Evolutionary conservation across 2,329 filamentous ascomycete genomes (phyloP), one percentile per base, ranked within the genome.

Genomic region (Ascochyta koolunga): DNA sequence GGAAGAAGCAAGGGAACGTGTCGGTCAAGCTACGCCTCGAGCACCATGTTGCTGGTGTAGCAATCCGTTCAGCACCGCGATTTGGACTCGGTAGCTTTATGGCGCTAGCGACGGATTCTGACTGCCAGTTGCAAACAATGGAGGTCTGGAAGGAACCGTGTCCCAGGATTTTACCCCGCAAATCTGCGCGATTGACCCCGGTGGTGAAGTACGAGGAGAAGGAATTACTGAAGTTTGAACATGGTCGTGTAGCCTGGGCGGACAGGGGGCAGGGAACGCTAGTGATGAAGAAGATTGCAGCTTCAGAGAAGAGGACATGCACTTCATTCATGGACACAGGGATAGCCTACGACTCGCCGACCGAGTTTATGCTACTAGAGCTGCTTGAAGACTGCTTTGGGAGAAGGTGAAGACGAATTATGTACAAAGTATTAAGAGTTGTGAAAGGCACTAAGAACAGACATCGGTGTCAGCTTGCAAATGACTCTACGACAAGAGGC

Each of bases 41-140:
- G 18, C 54, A 59, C 19, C 27, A 38, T 2, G 51, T 64, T 33
- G 61, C 59, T 6, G 40, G 55, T 1, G 49, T 49, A 10, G 54
- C 56, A 19, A 51, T 55, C 1, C 15, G 58, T 8, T 45, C 44
- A 2, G 33, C 29, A 8, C 50, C 46, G 10, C 51, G 52, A 15
- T 61, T 68, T 29, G 65, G 66, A 3, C 32, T 67, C 13, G 50
- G 48, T 1, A 43, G 52, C 16, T 56, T 60, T 19, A n/a, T 66
- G 47, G 54, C 50, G 13, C 22, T 40, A 4, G 3, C 15, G 33
- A 33, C n/a, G 36, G 9, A 7, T 5, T 21, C 49, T 41, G 29
- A 22, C 2, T 49, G 39, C n/a, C 39, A 32, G 33, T 36, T 15
- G 5, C 16, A 60, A n/a, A 47, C 50, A 4, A 47, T 38, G 38